Conservation (phyloP, 2,329 filamentous ascomycete genomes). For the Scedosporium minutisporum region DNA sequence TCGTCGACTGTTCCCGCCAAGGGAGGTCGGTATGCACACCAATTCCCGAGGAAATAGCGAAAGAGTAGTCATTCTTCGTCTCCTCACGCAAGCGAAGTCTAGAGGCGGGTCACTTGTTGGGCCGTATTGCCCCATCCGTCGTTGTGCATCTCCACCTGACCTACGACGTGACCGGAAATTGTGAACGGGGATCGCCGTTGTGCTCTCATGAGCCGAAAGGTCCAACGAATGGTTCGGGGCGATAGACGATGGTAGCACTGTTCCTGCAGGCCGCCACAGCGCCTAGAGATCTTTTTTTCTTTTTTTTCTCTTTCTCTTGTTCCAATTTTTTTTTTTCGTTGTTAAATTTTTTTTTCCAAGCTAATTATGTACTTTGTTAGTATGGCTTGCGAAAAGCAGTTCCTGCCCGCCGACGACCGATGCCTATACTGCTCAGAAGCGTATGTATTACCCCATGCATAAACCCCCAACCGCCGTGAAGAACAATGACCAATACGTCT, state of each 20-base stretch:
- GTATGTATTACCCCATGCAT: conserved; percentile 30
- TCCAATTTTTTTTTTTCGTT: background rate
- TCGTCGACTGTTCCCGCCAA: too few relatives aligned
- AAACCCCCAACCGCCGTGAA: background rate
- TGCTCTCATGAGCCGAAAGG: background rate
- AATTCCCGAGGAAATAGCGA: too few relatives aligned
- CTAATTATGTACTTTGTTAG: conserved; percentile 22
- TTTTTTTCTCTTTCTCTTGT: too few relatives aligned
- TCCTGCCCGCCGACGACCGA: conserved; percentile 46
- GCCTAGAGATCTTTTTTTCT: background rate
- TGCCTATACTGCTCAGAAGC: conserved; percentile 54
- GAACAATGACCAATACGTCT: background rate
- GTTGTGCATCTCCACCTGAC: conserved; percentile 3
- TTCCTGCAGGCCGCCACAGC: background rate
- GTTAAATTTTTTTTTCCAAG: background rate
- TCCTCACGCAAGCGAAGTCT: conserved; percentile 11
- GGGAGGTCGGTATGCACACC: too few relatives aligned
- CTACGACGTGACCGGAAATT: background rate
- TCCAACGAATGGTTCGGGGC: background rate
- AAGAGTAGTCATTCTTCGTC: conserved; percentile 6
- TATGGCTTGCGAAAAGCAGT: conserved; percentile 60
- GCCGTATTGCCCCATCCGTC: conserved; percentile 4
- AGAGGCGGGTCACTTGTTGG: conserved; percentile 11
- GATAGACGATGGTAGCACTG: background rate
- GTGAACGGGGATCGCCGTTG: background rate